Evolutionary conservation across 352 stramenopile genomes (phyloP).

Genomic region (Globisporangium barbulae): DNA sequence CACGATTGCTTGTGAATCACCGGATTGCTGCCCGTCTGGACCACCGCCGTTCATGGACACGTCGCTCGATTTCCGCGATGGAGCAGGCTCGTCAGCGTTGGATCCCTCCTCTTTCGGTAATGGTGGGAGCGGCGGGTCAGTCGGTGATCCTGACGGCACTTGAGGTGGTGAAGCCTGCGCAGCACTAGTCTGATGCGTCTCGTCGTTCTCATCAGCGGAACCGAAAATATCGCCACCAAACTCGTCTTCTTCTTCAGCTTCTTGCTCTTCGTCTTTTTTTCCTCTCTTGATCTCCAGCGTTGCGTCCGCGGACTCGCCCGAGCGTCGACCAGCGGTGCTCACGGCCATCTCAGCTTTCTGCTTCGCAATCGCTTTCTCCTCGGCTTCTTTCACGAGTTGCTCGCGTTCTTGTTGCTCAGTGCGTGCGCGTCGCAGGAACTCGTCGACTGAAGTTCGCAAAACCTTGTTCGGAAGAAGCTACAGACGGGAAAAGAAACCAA

Average conservation of each 20-base stretch:
- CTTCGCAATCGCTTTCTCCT: conserved; percentile 77
- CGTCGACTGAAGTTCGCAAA: conserved; percentile 76
- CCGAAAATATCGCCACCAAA: conserved; percentile 86
- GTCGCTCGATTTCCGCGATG: conserved; percentile 15
- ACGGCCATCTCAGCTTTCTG: conserved; percentile 69
- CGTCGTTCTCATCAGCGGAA: conserved; percentile 52
- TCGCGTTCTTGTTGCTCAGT: conserved; percentile 84
- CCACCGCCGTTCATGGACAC: conserved; percentile 1
- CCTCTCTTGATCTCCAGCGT: conserved; percentile 83
- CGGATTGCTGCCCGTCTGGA: background rate
- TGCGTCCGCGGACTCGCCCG: conserved; percentile 74
- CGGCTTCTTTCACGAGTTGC: conserved; percentile 79
- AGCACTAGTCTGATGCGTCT: conserved; percentile 20
- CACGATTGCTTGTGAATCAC: conserved; percentile 2
- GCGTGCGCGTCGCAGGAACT: conserved; percentile 72
- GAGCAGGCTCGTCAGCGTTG: conserved; percentile 6
- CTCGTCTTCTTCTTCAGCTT: conserved; percentile 83
- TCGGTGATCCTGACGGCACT: background rate
- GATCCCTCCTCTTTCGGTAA: conserved; percentile 30
- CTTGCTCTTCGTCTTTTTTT: conserved; percentile 72
- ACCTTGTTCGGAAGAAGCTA: conserved; percentile 79
- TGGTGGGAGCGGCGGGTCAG: conserved; percentile 30
- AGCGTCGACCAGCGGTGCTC: conserved; percentile 38
- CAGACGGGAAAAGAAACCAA: background rate
- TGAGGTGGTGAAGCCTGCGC: conserved; percentile 25